Evolutionary conservation across 345 rosid genomes (phyloP).

Genomic region (Gossypium arboreum): DNA sequence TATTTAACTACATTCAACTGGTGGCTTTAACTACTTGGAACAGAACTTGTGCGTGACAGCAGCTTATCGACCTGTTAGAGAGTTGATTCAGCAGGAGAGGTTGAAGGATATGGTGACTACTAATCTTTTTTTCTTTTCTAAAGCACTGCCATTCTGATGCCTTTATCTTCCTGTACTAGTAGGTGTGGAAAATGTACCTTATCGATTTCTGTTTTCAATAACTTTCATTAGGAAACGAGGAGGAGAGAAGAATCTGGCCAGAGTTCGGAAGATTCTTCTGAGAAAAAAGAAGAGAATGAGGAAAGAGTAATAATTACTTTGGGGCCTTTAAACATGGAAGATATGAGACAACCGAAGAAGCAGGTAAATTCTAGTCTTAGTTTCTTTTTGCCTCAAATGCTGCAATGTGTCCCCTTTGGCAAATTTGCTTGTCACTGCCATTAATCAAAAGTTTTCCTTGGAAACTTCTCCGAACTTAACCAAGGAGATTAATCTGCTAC

Average conservation of each 20-base stretch:
- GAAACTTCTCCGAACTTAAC: too few relatives aligned
- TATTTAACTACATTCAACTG: too few relatives aligned
- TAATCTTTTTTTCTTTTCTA: not conserved
- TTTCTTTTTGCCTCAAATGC: not conserved
- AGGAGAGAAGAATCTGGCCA: constrained; percentile 27
- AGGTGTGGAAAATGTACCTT: not conserved
- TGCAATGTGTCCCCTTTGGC: too few relatives aligned
- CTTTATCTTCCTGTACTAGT: not conserved
- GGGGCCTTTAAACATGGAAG: constrained; percentile 86
- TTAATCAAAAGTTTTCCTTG: too few relatives aligned
- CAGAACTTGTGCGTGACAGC: constrained; percentile 93
- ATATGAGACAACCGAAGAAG: constrained; percentile 83
- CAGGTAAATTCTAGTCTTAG: constrained; percentile 42
- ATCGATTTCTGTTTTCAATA: constrained; percentile 6
- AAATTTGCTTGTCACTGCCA: too few relatives aligned
- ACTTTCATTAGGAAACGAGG: constrained; percentile 56
- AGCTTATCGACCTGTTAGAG: constrained; percentile 93
- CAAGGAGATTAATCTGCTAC: too few relatives aligned
- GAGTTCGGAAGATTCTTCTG: not conserved
- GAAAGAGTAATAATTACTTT: constrained; percentile 54
- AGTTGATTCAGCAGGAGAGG: constrained; percentile 77
- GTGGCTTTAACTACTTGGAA: constrained; percentile 24
- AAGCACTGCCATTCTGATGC: not conserved
- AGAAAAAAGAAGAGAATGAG: constrained; percentile 44
- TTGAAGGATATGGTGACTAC: constrained; percentile 62